These are phyloP conservation scores for Backusella macrospora DNA, from an alignment of 192 early-diverging fungal species.

Conservation along the genomic window DNA sequence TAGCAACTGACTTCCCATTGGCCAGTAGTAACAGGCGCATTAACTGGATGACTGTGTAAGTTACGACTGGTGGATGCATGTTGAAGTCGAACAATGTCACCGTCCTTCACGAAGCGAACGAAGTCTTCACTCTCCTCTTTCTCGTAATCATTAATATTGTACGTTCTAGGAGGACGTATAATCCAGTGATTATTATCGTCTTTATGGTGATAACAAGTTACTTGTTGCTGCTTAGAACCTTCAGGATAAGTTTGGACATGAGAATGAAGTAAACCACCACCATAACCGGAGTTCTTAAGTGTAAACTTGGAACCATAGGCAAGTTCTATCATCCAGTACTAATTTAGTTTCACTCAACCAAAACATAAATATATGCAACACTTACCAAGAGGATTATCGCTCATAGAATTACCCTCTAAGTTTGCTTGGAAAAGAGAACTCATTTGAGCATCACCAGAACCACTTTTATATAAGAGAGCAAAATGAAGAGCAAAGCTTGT, in stretches of 20 bases:
- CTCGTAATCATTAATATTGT: conserved; percentile 37
- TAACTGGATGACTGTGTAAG: conserved; percentile 84
- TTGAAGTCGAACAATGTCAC: conserved; percentile 81
- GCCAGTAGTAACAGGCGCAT: conserved; percentile 71
- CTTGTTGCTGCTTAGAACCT: conserved; percentile 95
- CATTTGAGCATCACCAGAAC: conserved; percentile 97
- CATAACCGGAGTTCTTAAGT: conserved; percentile 80
- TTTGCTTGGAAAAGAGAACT: conserved; percentile 94
- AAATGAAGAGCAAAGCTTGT: conserved; percentile 89
- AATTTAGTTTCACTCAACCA: not conserved
- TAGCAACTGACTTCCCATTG: conserved; percentile 92
- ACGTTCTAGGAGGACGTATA: conserved; percentile 36
- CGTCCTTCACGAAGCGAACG: conserved; percentile 61
- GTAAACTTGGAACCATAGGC: conserved; percentile 88
- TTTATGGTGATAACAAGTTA: conserved; percentile 93
- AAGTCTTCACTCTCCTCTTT: conserved; percentile 39
- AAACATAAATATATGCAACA: not conserved
- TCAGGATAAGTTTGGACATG: conserved; percentile 85
- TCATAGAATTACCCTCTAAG: conserved; percentile 79
- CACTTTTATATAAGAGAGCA: conserved; percentile 78
- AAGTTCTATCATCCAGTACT: conserved; percentile 59
- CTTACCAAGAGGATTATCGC: conserved; percentile 78
- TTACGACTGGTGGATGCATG: conserved; percentile 75
- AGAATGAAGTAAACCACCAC: conserved; percentile 93
- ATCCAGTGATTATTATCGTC: conserved; percentile 96